Evolutionary conservation across 345 rosid species (phyloP), one percentile per base, ranked within the genome.

Genomic region (Alliaria petiolata): DNA sequence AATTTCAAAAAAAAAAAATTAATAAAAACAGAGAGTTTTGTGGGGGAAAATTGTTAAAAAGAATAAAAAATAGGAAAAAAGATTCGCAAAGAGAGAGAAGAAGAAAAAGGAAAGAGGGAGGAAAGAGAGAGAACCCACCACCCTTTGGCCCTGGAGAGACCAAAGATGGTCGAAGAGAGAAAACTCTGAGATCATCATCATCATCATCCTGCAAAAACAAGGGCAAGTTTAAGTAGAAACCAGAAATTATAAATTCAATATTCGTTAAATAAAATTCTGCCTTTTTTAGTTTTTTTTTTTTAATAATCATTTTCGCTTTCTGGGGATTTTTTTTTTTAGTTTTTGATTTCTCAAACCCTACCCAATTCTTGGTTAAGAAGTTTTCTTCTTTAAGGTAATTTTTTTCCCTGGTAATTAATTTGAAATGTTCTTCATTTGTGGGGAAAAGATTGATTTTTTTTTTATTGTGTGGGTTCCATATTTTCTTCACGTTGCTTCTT

Each of bases 101-200:
- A 62, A 54, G 39, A 54, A 47, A 53, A 62, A 54, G 52, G 52
- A 62, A 62, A 69, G 44, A 22, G 63, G 56, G 74, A 69, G 65
- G 59, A 55, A 57, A 45, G 62, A 69, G 71, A 76, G 66, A 63
- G 76, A 70, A 43, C 47, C 28, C 71, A 33, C 54, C 71, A 31
- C 60, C 70, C 72, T 76, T 76, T 76, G 80, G 80, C 80, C 80
- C 57, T 76, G 76, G 80, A 71, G 75, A 80, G 81, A 80, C 71
- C 72, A 62, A 75, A 66, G 84, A 76, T 83, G 86, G 86, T 82
- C 87, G 87, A 80, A 79, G 90, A 81, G 84, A 83, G 63, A 81
- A 82, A 75, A 79, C 88, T 86, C 91, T 85, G 85, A 86, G 84
- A 84, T 88, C 91, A 87, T 87, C 87, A 51, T 61, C 75, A 22